A percentile compares a stretch with the other conserved stretches of the same genome.
These are phyloP conservation scores for Candida smagusa DNA, from an alignment of 1,139 yeast species.

Conservation along the genomic window DNA sequence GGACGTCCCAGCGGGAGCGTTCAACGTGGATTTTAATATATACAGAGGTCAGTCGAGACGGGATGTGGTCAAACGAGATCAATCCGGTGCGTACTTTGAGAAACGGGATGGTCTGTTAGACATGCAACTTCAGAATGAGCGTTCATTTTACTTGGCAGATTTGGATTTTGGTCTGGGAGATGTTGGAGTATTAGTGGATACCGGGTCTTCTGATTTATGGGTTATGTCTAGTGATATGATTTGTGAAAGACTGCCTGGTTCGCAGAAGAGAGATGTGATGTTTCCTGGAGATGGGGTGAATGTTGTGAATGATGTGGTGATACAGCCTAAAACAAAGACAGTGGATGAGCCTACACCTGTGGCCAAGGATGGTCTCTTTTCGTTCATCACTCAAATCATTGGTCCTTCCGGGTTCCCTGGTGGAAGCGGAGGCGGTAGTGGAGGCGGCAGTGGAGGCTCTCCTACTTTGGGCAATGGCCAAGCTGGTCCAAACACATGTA, in stretches of 20 bases:
- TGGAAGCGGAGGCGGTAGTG: conserved; percentile 5
- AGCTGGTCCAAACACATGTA: conserved; percentile 25
- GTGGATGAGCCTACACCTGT: not conserved
- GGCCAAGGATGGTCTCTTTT: not conserved
- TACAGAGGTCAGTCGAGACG: conserved; percentile 10
- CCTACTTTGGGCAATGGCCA: conserved; percentile 6
- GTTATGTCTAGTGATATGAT: conserved; percentile 33
- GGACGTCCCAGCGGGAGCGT: conserved; percentile 6
- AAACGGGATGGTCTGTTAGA: conserved; percentile 38
- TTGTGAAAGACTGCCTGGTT: conserved; percentile 14
- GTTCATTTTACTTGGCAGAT: conserved; percentile 48
- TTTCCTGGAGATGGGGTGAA: not conserved
- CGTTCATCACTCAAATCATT: not conserved
- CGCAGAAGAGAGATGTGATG: not conserved
- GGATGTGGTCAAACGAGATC: conserved; percentile 8
- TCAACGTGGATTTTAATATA: conserved; percentile 13
- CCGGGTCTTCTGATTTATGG: conserved; percentile 50
- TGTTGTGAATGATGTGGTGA: not conserved
- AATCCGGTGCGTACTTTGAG: conserved; percentile 12
- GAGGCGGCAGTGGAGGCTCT: conserved; percentile 9
- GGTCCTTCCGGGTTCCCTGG: not conserved
- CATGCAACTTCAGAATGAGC: conserved; percentile 40
- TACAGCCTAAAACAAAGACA: not conserved
- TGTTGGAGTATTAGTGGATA: conserved; percentile 38
- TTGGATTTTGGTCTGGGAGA: conserved; percentile 27